phyloP scores from a whole-genome alignment of 495 filamentous ascomycete species.

The Xylaria cubensis region DNA sequence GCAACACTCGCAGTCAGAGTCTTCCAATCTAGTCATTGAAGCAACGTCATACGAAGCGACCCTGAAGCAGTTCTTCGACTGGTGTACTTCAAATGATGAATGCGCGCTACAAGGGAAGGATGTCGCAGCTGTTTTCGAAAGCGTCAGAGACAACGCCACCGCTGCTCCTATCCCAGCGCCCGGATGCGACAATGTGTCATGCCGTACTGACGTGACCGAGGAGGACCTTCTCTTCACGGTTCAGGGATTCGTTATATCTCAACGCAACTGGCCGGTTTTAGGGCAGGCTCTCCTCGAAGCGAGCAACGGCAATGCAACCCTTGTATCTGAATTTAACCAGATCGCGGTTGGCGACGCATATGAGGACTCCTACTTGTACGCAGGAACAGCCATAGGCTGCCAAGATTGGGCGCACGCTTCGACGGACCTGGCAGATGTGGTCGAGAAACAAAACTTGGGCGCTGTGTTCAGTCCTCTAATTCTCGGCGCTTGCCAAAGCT shows the following conservation, averaged over 20 bases:
- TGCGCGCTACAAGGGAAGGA: conserved; percentile 41
- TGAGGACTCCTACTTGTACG: conserved; percentile 32
- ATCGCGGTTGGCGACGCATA: conserved; percentile 36
- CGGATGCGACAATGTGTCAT: conserved; percentile 36
- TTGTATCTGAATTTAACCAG: conserved; percentile 34
- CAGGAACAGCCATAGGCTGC: conserved; percentile 42
- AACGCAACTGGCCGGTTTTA: conserved; percentile 34
- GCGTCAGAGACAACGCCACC: conserved; percentile 35
- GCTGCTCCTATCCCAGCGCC: conserved; percentile 43
- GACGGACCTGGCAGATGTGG: conserved; percentile 32
- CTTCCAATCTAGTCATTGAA: conserved; percentile 40
- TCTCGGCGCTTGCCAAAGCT: conserved; percentile 37
- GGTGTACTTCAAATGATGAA: conserved; percentile 39
- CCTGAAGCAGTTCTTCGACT: conserved; percentile 47
- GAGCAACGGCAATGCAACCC: conserved; percentile 39
- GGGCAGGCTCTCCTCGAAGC: conserved; percentile 35
- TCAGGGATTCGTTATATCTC: conserved; percentile 30
- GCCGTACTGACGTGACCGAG: conserved; percentile 32
- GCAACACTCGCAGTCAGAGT: conserved; percentile 44
- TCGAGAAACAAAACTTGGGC: conserved; percentile 33
- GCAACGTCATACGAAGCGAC: conserved; percentile 38
- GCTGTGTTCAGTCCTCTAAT: conserved; percentile 37
- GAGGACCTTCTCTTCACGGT: conserved; percentile 35
- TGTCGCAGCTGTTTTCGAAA: conserved; percentile 37
- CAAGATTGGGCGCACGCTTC: conserved; percentile 45